phyloP scores from a whole-genome alignment of 805 yeast species.

The Saccharomycopsis capsularis region DNA sequence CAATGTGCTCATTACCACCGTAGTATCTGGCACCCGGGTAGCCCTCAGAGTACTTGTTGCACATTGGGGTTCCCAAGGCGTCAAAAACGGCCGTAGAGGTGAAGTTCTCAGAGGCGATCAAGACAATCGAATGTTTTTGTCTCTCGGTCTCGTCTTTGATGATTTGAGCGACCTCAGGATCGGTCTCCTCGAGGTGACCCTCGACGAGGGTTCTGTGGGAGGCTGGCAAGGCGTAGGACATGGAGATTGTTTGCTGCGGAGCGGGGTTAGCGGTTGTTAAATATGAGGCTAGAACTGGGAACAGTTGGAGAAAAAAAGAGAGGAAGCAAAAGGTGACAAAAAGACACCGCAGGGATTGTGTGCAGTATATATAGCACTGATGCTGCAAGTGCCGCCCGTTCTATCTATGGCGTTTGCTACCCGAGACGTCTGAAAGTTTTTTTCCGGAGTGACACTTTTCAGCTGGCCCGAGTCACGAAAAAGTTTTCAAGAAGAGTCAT shows the following conservation, averaged over 20 bases:
- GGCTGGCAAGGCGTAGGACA: constrained; percentile 56
- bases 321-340: too few species aligned
- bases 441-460: too few species aligned
- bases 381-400: too few species aligned
- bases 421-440: too few species aligned
- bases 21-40: constrained; percentile 97
- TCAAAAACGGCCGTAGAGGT: constrained; percentile 94
- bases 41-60: constrained; percentile 96
- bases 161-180: constrained; percentile 80
- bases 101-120: constrained; percentile 94
- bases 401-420: too few species aligned
- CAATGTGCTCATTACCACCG: constrained; percentile 96
- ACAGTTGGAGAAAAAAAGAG: too few species aligned
- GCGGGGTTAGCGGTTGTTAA: too few species aligned
- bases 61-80: constrained; percentile 91
- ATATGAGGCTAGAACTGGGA: too few species aligned
- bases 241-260: not conserved
- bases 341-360: too few species aligned
- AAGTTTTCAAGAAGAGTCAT: too few species aligned
- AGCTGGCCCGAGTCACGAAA: too few species aligned
- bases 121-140: constrained; percentile 85
- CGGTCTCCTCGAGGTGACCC: constrained; percentile 58
- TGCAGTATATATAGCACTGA: too few species aligned
- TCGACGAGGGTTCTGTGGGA: constrained; percentile 61
- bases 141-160: constrained; percentile 70